phyloP scores from a whole-genome alignment of 2,329 filamentous ascomycete species.

The Fusarium longipes region DNA sequence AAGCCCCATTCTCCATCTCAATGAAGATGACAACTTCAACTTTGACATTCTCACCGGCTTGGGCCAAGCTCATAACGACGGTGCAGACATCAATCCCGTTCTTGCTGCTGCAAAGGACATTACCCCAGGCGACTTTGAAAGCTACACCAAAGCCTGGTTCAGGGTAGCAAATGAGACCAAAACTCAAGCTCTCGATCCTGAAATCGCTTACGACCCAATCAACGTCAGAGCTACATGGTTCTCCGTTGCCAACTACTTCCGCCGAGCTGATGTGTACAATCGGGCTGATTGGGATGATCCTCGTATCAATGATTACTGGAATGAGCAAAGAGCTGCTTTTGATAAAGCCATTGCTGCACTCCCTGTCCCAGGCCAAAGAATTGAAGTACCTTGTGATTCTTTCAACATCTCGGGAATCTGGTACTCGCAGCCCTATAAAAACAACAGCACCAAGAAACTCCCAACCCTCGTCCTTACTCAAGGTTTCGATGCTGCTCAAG shows the following conservation, averaged over 20 bases:
- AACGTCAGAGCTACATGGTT: slow-evolving; percentile 49
- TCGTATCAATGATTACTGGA: slow-evolving; percentile 54
- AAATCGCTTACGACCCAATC: slow-evolving; percentile 35
- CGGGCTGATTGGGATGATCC: slow-evolving; percentile 55
- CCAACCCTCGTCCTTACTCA: slow-evolving; percentile 21
- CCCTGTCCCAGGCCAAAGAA: slow-evolving; percentile 51
- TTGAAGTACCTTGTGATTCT: slow-evolving; percentile 44
- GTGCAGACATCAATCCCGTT: slow-evolving; percentile 48
- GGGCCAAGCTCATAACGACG: slow-evolving; percentile 8
- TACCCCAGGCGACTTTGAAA: slow-evolving; percentile 38
- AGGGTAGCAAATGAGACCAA: slow-evolving; percentile 41
- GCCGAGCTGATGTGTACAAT: slow-evolving; percentile 56
- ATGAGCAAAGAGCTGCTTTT: slow-evolving; percentile 52
- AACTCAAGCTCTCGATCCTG: slow-evolving; percentile 28
- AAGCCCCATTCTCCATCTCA: slow-evolving; percentile 18
- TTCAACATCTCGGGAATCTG: slow-evolving; percentile 54
- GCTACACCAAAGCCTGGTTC: slow-evolving; percentile 40
- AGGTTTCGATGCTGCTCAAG: slow-evolving; percentile 32
- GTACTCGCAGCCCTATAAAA: slow-evolving; percentile 39
- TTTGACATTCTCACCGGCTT: slow-evolving; percentile 30
- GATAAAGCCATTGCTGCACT: slow-evolving; percentile 53
- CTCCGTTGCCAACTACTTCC: slow-evolving; percentile 56
- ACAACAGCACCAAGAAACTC: not conserved
- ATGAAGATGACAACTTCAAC: slow-evolving; percentile 25
- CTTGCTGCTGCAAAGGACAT: slow-evolving; percentile 46